Conservation (phyloP, 2,329 filamentous ascomycete genomes). For the Venturia aucupariae region DNA sequence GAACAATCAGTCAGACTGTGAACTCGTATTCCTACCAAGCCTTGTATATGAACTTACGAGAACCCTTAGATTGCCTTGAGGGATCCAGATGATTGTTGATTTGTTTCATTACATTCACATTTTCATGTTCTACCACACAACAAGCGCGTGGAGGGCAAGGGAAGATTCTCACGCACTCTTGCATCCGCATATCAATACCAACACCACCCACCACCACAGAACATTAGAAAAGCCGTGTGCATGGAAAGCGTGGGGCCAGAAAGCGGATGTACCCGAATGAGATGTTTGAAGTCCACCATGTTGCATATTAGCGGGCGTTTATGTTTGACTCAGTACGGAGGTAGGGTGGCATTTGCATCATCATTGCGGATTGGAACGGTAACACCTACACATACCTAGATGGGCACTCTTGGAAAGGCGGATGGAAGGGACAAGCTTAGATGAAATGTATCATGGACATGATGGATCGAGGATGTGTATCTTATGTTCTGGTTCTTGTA, state of each 20-base stretch:
- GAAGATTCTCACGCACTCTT: too few relatives aligned
- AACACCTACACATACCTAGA: background rate
- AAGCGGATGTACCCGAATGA: background rate
- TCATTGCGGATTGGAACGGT: background rate
- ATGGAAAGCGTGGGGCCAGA: background rate
- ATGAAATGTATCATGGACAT: background rate
- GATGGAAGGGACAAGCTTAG: background rate
- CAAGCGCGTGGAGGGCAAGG: background rate
- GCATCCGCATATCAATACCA: background rate
- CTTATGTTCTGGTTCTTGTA: background rate
- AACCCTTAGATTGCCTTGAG: conserved; percentile 2
- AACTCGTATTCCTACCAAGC: background rate
- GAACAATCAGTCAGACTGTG: background rate
- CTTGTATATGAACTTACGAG: conserved; percentile 1
- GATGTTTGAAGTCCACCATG: background rate
- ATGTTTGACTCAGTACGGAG: background rate
- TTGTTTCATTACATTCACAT: background rate
- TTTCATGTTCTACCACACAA: background rate
- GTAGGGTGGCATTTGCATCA: background rate
- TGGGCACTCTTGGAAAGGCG: background rate
- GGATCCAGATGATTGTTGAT: conserved; percentile 1
- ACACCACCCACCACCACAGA: background rate
- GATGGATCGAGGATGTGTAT: background rate
- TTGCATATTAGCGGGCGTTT: conserved; percentile 4
- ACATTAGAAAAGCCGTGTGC: background rate